These are phyloP conservation scores for Stephania cephalantha DNA, from an alignment of 164 flowering plant species.

Conservation along the genomic window DNA sequence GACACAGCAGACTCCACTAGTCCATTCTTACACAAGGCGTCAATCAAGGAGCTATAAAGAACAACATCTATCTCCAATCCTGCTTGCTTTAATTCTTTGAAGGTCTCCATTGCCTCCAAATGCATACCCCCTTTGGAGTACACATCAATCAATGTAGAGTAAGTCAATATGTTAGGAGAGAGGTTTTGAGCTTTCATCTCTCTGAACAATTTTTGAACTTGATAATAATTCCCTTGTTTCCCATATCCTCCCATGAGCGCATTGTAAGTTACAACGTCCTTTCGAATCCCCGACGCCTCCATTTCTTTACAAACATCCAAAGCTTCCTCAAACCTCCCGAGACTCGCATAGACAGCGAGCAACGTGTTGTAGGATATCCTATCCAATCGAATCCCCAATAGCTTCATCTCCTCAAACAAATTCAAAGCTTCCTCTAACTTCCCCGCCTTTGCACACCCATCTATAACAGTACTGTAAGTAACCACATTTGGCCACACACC, in stretches of 20 bases:
- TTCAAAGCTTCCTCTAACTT: constrained; percentile 70
- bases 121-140: constrained; percentile 81
- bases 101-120: constrained; percentile 74
- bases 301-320: constrained; percentile 68
- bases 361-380: constrained; percentile 80
- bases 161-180: constrained; percentile 73
- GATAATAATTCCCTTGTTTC: constrained; percentile 67
- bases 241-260: constrained; percentile 90
- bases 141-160: constrained; percentile 80
- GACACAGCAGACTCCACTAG: constrained; percentile 69
- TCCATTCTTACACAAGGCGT: constrained; percentile 90
- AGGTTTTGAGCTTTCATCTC: constrained; percentile 59
- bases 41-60: constrained; percentile 84
- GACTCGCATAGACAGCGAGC: constrained; percentile 71
- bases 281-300: constrained; percentile 69
- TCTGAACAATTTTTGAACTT: constrained; percentile 51
- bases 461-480: constrained; percentile 87
- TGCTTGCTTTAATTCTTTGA: constrained; percentile 63
- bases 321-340: constrained; percentile 84
- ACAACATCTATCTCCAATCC: constrained; percentile 97
- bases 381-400: constrained; percentile 57
- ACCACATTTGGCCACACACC: constrained; percentile 77
- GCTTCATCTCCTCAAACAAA: constrained; percentile 75
- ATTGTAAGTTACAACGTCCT: constrained; percentile 90
- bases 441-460: constrained; percentile 87